Conservation (phyloP, 1,284 basidiomycete species). For the Cystobasidium sp. region DNA sequence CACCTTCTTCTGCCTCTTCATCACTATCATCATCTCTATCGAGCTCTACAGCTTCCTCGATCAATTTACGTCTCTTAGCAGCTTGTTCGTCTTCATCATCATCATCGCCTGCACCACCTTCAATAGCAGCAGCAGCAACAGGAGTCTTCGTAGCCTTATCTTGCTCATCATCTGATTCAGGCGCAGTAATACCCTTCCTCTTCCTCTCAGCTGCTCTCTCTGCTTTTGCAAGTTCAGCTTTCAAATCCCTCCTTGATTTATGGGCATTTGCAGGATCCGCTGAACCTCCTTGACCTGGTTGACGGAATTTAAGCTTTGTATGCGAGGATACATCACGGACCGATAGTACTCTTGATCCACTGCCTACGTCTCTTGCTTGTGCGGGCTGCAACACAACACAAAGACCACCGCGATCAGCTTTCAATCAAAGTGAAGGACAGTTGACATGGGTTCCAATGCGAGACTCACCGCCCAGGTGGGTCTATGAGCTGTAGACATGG, state of each 20-base stretch:
- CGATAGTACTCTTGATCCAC: slow-evolving; percentile 81
- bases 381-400: too few species aligned
- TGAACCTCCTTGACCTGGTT: slow-evolving; percentile 50
- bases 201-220: slow-evolving; percentile 81
- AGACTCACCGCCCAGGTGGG: slow-evolving; percentile 35
- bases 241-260: slow-evolving; percentile 77
- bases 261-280: slow-evolving; percentile 7
- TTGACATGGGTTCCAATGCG: background rate
- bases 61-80: slow-evolving; percentile 74
- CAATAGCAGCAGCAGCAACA: slow-evolving; percentile 52
- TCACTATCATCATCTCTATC: slow-evolving; percentile 81
- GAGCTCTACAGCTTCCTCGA: slow-evolving; percentile 79
- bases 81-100: slow-evolving; percentile 66
- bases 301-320: slow-evolving; percentile 95
- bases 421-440: too few species aligned
- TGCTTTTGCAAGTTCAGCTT: slow-evolving; percentile 77
- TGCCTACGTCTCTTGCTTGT: slow-evolving; percentile 74
- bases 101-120: too few species aligned
- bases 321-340: slow-evolving; percentile 87
- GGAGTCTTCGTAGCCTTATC: slow-evolving; percentile 62
- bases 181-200: slow-evolving; percentile 48
- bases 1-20: slow-evolving; percentile 56
- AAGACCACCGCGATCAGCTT: too few species aligned
- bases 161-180: slow-evolving; percentile 15
- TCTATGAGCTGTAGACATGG: slow-evolving; percentile 30